Base-by-base conservation (phyloP, 352 stramenopile genomes). In the Globisporangium viniferum region DNA sequence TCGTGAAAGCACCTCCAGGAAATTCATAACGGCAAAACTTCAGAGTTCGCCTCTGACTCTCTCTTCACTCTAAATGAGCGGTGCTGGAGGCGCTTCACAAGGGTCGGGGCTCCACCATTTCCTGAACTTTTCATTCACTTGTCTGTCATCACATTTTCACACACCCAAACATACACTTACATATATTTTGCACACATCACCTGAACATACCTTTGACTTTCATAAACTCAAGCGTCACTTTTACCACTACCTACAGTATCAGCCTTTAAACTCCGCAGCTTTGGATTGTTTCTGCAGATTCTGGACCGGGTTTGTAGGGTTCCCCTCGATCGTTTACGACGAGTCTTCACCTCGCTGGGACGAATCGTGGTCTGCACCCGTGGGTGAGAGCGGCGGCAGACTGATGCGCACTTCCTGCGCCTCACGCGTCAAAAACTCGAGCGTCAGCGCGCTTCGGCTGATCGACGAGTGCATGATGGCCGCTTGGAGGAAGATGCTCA, bases 391-490 rank as follows among this genome's bases (percentile, higher is more conserved):
- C 46, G 84, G 86, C n/a, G 86, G 86, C 27, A 94, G 64, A 77
- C 86, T 94, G 58, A 95, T 87, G 29, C 86, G 85, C 56, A 95
- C 80, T 62, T 95, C 88, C 8, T 80, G 82, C 15, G 88, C 79
- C 69, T 87, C 84, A 7, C 76, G 78, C 2, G 88, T 95, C 36
- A 95, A 70, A 55, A 95, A 95, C 57, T 90, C 76, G 55, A 93
- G 84, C 80, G 92, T 87, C 7, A 81, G 72, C 29, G 78, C 68
- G 51, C 78, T 91, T n/a, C 82, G 75, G 64, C 82, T 92, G 53
- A 93, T 85, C 18, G 71, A 76, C 44, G 88, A 90, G 73, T 93
- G 88, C 88, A 95, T 95, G 69, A 92, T 91, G 12, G 83, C 81
- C 3, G 84, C 86, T 59, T 95, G 84, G 44, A 95, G 69, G 46